These are phyloP conservation scores for Ogataea philodendri DNA, from an alignment of 805 yeast species.

Conservation along the genomic window DNA sequence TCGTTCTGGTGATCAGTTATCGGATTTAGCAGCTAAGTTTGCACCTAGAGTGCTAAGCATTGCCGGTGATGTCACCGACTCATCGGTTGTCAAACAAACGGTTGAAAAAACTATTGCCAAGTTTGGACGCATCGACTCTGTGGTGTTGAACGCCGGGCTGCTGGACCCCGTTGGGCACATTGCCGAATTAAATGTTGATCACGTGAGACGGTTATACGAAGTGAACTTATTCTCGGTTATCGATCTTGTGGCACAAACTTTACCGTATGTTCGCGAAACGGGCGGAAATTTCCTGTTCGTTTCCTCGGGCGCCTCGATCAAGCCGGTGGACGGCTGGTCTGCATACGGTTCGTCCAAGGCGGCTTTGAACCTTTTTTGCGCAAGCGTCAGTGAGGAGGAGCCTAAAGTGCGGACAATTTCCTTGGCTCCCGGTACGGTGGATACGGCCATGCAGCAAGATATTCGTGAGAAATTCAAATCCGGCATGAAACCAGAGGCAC, in stretches of 20 bases:
- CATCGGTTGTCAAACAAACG: conserved; percentile 35
- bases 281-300: conserved; percentile 74
- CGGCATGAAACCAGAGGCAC: conserved; percentile 59
- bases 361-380: conserved; percentile 76
- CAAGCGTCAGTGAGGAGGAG: conserved; percentile 68
- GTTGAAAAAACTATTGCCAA: conserved; percentile 44
- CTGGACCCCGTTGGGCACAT: conserved; percentile 70
- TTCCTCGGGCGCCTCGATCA: conserved; percentile 82
- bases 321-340: conserved; percentile 73
- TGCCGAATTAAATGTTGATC: conserved; percentile 48
- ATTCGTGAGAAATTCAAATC: conserved; percentile 64
- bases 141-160: conserved; percentile 80
- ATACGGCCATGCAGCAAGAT: conserved; percentile 81
- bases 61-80: conserved; percentile 59
- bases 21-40: conserved; percentile 34
- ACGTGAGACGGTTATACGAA: conserved; percentile 67
- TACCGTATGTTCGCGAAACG: conserved; percentile 56
- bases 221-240: conserved; percentile 78
- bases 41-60: conserved; percentile 51
- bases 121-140: conserved; percentile 59
- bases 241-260: conserved; percentile 48
- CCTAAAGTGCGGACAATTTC: conserved; percentile 56
- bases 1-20: conserved; percentile 52
- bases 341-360: conserved; percentile 93
- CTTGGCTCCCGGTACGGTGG: conserved; percentile 93